Evolutionary conservation across 2,329 filamentous ascomycete genomes (phyloP), one percentile per base, ranked within the genome.

Genomic region (Exophiala oligosperma): DNA sequence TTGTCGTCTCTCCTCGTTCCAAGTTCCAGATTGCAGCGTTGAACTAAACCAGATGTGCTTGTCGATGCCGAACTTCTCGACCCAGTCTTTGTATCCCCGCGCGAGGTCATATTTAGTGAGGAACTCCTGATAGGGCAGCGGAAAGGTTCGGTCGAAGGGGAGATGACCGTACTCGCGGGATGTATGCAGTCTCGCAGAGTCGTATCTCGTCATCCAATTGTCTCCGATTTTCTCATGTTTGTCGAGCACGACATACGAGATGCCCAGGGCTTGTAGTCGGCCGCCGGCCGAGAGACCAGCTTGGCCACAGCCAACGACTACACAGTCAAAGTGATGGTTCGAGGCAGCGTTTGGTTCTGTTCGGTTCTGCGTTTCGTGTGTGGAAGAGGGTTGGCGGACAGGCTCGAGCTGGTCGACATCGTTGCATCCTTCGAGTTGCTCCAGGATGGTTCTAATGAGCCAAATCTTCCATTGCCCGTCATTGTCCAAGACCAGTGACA

Each of bases 141-240:
- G 49, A 49, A 70, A 69, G n/a, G 64, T 68, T 32, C 62, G 59
- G 23, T 65, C 68, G 38, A 69, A 68, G 1, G 68, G 67, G 14
- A 70, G 54, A 50, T 70, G 67, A 26, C 24, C 46, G 26, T 59
- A 59, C 14, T 62, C 52, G 5, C 49, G 47, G 4, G 37, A 17
- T 9, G 60, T 62, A 40, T 62, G 60, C 12, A 62, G 70, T n/a
- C 74, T 74, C 4, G 76, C 69, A 17, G 77, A 77, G 37, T 76
- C 73, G 58, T 81, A 81, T 49, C 79, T 70, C 46, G 73, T 70
- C 1, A 68, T 68, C 78, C 78, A 81, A 48, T 75, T 77, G 54
- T 79, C 76, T 2, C 78, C 78, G 4, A 80, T 70, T 0, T 71
- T 64, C 21, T 67, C 66, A 38, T 77, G 76, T 24, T 71, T 69